Evolutionary conservation across 352 stramenopile species (phyloP).

Genomic region (Pythium rhizo-oryzae): DNA sequence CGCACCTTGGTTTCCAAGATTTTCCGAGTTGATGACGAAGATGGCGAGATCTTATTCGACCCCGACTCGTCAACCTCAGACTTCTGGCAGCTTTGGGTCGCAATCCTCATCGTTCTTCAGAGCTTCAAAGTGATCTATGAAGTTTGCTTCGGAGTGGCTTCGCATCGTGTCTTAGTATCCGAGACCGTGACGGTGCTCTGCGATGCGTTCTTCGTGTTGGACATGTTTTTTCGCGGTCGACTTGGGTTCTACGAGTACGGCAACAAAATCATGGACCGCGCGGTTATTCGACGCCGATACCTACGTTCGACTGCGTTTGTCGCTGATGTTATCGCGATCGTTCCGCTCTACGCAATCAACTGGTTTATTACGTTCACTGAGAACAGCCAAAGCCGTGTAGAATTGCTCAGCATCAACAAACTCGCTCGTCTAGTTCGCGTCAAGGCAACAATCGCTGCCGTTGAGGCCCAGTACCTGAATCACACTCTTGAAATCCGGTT

Average conservation of each 20-base stretch:
- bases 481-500: slow-evolving; percentile 45
- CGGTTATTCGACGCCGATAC: slow-evolving; percentile 43
- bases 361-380: slow-evolving; percentile 30
- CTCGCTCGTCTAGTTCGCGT: slow-evolving; percentile 43
- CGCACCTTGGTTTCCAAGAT: slow-evolving; percentile 6
- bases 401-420: slow-evolving; percentile 61
- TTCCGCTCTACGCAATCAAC: slow-evolving; percentile 54
- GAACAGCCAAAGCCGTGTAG: slow-evolving; percentile 6
- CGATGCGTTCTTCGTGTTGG: slow-evolving; percentile 46
- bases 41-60: slow-evolving; percentile 44
- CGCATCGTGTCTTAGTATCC: neutral
- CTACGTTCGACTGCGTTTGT: slow-evolving; percentile 38
- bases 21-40: slow-evolving; percentile 20
- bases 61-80: slow-evolving; percentile 50
- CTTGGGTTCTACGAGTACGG: slow-evolving; percentile 67
- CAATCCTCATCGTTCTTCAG: slow-evolving; percentile 44
- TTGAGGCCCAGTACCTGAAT: slow-evolving; percentile 53
- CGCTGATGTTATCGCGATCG: slow-evolving; percentile 39
- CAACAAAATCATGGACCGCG: slow-evolving; percentile 67
- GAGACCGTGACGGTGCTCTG: slow-evolving; percentile 36
- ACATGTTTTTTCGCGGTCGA: slow-evolving; percentile 51
- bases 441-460: slow-evolving; percentile 11
- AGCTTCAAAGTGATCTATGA: slow-evolving; percentile 49
- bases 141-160: slow-evolving; percentile 44
- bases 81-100: slow-evolving; percentile 54